These are phyloP conservation scores for Phytophthora citricola DNA, from an alignment of 352 stramenopile species.

Conservation along the genomic window DNA sequence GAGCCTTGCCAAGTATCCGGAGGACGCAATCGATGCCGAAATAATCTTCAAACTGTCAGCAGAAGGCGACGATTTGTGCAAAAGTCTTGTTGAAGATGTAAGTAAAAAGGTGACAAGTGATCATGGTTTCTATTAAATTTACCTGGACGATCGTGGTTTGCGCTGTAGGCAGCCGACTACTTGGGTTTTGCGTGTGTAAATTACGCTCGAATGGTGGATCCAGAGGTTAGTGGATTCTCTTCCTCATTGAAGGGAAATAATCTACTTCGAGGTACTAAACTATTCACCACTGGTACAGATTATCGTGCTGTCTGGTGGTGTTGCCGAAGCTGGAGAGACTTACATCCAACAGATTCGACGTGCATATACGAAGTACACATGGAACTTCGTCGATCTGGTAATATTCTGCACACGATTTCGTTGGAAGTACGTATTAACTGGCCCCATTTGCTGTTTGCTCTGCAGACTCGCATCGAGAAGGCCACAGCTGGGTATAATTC, in stretches of 20 bases:
- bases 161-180: slow-evolving; percentile 74
- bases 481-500: too few relatives aligned
- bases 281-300: slow-evolving; percentile 8
- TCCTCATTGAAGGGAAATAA: too few relatives aligned
- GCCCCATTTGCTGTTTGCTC: too few relatives aligned
- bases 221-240: slow-evolving; percentile 46
- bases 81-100: slow-evolving; percentile 73
- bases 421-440: too few relatives aligned
- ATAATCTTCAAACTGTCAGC: slow-evolving; percentile 54
- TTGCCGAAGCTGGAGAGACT: slow-evolving; percentile 57
- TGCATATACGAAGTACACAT: slow-evolving; percentile 60
- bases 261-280: too few relatives aligned
- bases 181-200: slow-evolving; percentile 85
- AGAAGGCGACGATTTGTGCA: slow-evolving; percentile 73
- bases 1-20: slow-evolving; percentile 47
- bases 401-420: too few relatives aligned
- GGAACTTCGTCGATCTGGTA: slow-evolving; percentile 50
- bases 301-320: slow-evolving; percentile 67
- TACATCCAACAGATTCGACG: slow-evolving; percentile 42
- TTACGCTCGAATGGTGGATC: slow-evolving; percentile 77
- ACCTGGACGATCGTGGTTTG: not conserved
- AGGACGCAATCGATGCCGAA: slow-evolving; percentile 66
- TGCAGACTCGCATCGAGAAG: too few relatives aligned
- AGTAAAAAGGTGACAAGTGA: not conserved
- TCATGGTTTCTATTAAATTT: not conserved